Conservation (phyloP, 139 green algal species). For the Chlorella vulgaris region DNA sequence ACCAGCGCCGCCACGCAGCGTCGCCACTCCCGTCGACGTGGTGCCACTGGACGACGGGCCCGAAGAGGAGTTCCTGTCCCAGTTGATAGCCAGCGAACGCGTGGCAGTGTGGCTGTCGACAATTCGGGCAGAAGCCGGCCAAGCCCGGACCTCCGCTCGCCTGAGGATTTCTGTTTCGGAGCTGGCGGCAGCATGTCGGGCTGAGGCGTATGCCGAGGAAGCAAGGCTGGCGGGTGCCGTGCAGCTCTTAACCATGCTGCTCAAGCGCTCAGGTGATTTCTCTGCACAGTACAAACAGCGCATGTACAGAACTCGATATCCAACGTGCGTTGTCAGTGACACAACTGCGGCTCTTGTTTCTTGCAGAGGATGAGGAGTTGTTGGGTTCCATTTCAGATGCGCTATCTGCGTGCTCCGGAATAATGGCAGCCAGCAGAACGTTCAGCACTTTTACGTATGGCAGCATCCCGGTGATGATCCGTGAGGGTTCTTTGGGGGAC, state of each 20-base stretch:
- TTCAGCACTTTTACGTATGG: constrained; percentile 55
- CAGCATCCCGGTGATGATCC: constrained; percentile 46
- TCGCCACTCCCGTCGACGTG: not conserved
- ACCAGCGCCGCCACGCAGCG: too few species aligned
- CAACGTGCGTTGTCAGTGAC: too few species aligned
- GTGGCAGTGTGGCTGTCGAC: constrained; percentile 57
- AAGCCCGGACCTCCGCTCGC: not conserved
- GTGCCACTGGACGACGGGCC: not conserved
- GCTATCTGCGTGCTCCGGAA: constrained; percentile 70
- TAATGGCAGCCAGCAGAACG: constrained; percentile 60
- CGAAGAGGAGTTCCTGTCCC: constrained; percentile 59
- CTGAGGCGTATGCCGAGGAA: constrained; percentile 43
- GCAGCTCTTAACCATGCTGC: constrained; percentile 7
- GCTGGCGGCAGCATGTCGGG: not conserved
- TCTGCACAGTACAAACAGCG: too few species aligned
- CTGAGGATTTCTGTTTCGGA: not conserved
- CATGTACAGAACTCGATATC: too few species aligned
- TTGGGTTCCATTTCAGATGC: constrained; percentile 56
- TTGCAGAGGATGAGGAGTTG: constrained; percentile 68
- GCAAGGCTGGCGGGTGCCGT: constrained; percentile 4
- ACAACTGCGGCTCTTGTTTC: not conserved
- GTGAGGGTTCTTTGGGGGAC: constrained; percentile 75
- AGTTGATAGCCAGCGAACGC: constrained; percentile 65
- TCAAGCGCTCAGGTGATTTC: constrained; percentile 32
- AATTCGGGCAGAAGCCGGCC: constrained; percentile 22